Evolutionary conservation across 2,329 filamentous ascomycete genomes (phyloP), one percentile per base, ranked within the genome.

Genomic region (Penicillium psychrosexuale): DNA sequence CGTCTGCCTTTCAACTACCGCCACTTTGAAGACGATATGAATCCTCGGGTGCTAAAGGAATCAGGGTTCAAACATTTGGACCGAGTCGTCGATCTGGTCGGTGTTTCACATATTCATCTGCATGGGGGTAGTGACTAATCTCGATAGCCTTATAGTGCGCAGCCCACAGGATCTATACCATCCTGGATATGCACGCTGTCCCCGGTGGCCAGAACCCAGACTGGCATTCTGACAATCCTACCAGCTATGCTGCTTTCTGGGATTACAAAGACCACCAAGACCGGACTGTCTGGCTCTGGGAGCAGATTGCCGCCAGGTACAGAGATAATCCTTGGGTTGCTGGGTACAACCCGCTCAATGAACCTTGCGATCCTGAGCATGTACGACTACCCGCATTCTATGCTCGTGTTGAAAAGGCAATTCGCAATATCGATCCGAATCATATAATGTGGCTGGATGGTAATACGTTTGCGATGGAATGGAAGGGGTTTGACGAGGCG

Each of bases 1-100:
- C 77, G 83, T 0, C 69, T 86, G 3, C 82, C 83, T 0, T 84
- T 86, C 69, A 86, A 85, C 64, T 84, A 85, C 61, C 78, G 79
- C 0, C 77, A 80, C 62, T 77, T 80, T 48, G 76, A 78, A 53
- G 76, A 79, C 60, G 75, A 78, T 57, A 75, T 77, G 72, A 76
- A 78, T 33, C 77, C 78, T 0, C 66, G 71, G 1, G 73, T 77
- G 2, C 55, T 80, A 38, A 80, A 78, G 56, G 65, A 72, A 46
- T 66, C 65, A 7, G 78, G 78, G 0, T 80, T 80, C 64, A 77
- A 78, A 63, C 75, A 78, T 55, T 58, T 80, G 39, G 77, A 81
- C 56, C 71, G 76, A 9, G 75, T 79, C 5, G 63, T 80, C 47
- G 68, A 78, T n/a, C 58, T 79, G 53, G 68, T 72, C 9, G 47